Base-by-base conservation (phyloP, 1,284 basidiomycete genomes). In the Ustilago vetiveriae region DNA sequence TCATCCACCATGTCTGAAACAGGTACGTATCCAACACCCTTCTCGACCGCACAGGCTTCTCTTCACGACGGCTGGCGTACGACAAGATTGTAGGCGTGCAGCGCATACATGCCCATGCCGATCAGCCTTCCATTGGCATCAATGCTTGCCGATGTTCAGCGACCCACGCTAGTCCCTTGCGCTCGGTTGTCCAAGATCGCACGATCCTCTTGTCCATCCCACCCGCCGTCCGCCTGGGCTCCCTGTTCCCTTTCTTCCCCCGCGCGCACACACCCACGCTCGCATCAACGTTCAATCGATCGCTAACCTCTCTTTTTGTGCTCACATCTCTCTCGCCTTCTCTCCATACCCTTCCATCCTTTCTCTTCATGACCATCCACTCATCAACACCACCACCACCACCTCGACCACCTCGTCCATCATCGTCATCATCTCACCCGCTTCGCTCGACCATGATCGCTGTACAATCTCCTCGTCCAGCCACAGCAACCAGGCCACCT, bases 401-500 rank as follows among this genome's bases (percentile, higher is more conserved):
- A 35, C 30, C 16, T 22, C 35, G 27, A 23, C 52, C 41, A 14
- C 42, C 42, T 21, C n/a, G n/a, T n/a, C n/a, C n/a, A n/a, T n/a
- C n/a, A n/a, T n/a, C n/a, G n/a, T n/a, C n/a, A n/a, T n/a, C n/a
- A n/a, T n/a, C n/a, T 23, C 17, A 35, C 41, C 33, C 30, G 16
- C 16, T n/a, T 11, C 41, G 26, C 17, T n/a, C n/a, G n/a, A 29
- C 27, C 17, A 69, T 69, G 55, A 41, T 59, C 26, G 48, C 44
- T 21, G 42, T 69, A 16, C 59, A 38, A 52, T 63, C 55, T 1
- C 43, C 66, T 35, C 67, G 30, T 26, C 33, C 57, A 71, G 68
- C 68, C 27, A 66, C 68, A 8, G 68, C 63, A 21, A 59, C 53
- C 17, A 54, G 68, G 63, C 68, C 68, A 2, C 63, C 63, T 6